Conservation (phyloP, 306 rosid genomes). For the Hippophae tibetana region DNA sequence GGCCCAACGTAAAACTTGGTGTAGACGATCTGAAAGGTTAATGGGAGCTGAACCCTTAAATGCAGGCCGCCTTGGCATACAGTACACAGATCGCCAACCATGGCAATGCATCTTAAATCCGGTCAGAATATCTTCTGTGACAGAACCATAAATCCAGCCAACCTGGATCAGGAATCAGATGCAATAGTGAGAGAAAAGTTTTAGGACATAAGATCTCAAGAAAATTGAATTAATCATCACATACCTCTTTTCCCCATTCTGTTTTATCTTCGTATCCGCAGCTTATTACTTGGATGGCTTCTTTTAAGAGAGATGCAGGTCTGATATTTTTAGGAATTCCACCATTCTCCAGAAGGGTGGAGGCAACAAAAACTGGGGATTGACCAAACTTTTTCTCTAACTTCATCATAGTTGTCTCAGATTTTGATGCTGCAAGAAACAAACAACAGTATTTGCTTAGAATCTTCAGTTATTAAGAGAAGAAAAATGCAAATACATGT, state of each 20-base stretch:
- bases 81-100: slow-evolving; percentile 97
- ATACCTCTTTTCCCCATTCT: slow-evolving; percentile 96
- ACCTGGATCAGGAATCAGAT: slow-evolving; percentile 39
- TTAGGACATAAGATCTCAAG: not conserved
- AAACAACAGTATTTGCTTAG: slow-evolving; percentile 4
- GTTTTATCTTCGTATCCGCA: slow-evolving; percentile 98
- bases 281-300: slow-evolving; percentile 92
- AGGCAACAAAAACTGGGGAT: slow-evolving; percentile 76
- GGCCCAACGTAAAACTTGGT: slow-evolving; percentile 98
- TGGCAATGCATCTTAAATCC: slow-evolving; percentile 99
- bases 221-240: not conserved
- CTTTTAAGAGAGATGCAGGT: slow-evolving; percentile 77
- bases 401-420: slow-evolving; percentile 35
- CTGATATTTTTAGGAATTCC: slow-evolving; percentile 57
- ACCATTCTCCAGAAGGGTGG: slow-evolving; percentile 72
- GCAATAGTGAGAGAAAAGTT: slow-evolving; percentile 5
- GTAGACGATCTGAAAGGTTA: slow-evolving; percentile 86
- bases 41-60: slow-evolving; percentile 98
- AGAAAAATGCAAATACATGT: not conserved
- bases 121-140: slow-evolving; percentile 95
- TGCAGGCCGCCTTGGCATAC: slow-evolving; percentile 81
- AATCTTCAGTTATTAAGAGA: not conserved
- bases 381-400: slow-evolving; percentile 91
- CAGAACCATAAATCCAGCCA: slow-evolving; percentile 99
- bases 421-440: slow-evolving; percentile 35